Evolutionary conservation across 2,329 filamentous ascomycete species (phyloP).

Genomic region (Neopestalotiopsis sp.): DNA sequence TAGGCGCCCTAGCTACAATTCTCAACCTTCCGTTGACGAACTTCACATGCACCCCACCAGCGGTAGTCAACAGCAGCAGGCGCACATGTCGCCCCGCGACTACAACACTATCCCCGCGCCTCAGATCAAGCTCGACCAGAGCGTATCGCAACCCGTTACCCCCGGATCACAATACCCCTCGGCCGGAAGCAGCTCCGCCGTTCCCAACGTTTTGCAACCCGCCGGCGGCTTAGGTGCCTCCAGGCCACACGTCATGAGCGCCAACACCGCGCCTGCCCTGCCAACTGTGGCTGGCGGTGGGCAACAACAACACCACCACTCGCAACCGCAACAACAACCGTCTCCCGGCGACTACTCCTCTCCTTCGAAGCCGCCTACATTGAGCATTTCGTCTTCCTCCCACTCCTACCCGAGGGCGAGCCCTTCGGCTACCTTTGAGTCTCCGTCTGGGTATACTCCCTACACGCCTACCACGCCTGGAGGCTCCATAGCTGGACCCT

Average conservation of each 20-base stretch:
- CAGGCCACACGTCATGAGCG: conserved; percentile 44
- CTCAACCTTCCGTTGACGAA: conserved; percentile 51
- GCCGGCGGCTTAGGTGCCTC: conserved; percentile 47
- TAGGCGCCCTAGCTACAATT: conserved; percentile 45
- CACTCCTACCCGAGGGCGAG: conserved; percentile 87
- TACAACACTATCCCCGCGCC: conserved; percentile 46
- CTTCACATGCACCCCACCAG: conserved; percentile 58
- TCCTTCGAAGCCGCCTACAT: conserved; percentile 70
- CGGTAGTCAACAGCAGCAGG: conserved; percentile 40
- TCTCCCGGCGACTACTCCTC: conserved; percentile 43
- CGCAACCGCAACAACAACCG: conserved; percentile 41
- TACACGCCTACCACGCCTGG: conserved; percentile 71
- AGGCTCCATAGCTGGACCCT: conserved; percentile 52
- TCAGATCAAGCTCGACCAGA: conserved; percentile 58
- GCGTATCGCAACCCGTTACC: conserved; percentile 41
- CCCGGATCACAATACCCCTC: conserved; percentile 43
- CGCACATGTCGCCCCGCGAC: conserved; percentile 53
- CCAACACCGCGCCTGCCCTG: conserved; percentile 52
- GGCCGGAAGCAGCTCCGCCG: conserved; percentile 44
- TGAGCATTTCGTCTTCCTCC: conserved; percentile 55
- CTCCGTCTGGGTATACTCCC: conserved; percentile 58
- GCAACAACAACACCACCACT: conserved; percentile 30
- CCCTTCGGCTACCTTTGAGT: conserved; percentile 68
- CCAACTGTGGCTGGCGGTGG: conserved; percentile 52
- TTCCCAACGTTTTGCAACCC: conserved; percentile 65